phyloP scores from a whole-genome alignment of 106 monocot species.

The Dactylorhiza incarnata region DNA sequence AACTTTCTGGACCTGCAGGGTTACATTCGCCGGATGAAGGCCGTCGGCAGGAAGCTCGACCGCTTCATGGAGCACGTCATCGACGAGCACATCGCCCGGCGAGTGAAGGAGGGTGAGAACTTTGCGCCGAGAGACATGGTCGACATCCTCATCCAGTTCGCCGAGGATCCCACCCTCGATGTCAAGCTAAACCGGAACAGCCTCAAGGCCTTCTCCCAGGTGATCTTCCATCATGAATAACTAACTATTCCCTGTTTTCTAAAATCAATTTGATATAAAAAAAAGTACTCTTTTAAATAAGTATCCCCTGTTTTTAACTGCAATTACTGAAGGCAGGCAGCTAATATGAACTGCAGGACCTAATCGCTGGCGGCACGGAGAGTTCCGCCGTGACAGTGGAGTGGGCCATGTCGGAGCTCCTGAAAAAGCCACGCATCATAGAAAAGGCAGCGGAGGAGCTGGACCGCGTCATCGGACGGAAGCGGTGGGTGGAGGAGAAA shows the following conservation, averaged over 20 bases:
- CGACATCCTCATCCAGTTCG: conserved; percentile 50
- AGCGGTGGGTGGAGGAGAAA: conserved; percentile 49
- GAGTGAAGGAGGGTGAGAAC: conserved; percentile 18
- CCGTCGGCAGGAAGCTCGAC: conserved; percentile 50
- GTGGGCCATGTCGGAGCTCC: conserved; percentile 60
- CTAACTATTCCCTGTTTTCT: too few relatives aligned
- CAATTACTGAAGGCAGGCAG: too few relatives aligned
- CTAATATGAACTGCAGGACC: conserved; percentile 22
- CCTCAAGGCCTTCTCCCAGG: conserved; percentile 52
- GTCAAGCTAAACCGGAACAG: conserved; percentile 43
- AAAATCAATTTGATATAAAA: too few relatives aligned
- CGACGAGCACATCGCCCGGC: conserved; percentile 62
- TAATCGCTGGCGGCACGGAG: conserved; percentile 59
- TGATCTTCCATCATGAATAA: too few relatives aligned
- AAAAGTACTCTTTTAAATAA: too few relatives aligned
- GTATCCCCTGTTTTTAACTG: too few relatives aligned
- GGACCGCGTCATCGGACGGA: conserved; percentile 41
- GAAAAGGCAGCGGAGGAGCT: conserved; percentile 48
- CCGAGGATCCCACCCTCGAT: conserved; percentile 38
- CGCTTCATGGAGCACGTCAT: conserved; percentile 63
- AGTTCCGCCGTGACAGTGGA: conserved; percentile 55
- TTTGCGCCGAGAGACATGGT: conserved; percentile 56
- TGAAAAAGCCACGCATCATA: conserved; percentile 38
- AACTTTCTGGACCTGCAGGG: conserved; percentile 64
- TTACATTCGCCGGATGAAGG: conserved; percentile 69